phyloP scores from a whole-genome alignment of 164 flowering plant genomes.

The Sedum album region DNA sequence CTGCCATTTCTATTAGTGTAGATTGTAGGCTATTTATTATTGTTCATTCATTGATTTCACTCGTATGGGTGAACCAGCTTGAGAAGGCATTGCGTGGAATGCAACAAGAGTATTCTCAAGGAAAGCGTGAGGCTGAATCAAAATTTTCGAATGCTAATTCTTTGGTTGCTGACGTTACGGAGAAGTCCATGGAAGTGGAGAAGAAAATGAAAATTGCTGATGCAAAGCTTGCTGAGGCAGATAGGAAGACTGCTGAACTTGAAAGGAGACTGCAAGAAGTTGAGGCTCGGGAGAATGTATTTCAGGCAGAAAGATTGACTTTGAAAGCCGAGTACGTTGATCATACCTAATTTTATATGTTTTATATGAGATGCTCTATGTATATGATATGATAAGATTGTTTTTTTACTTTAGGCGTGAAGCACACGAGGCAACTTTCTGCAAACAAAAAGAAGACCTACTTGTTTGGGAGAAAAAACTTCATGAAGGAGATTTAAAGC shows the following conservation, averaged over 20 bases:
- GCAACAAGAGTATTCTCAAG: conserved; percentile 44
- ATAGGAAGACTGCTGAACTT: conserved; percentile 52
- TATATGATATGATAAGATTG: background rate
- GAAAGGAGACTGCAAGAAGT: conserved; percentile 68
- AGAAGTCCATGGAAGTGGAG: conserved; percentile 57
- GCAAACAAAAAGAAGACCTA: conserved; percentile 62
- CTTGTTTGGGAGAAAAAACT: conserved; percentile 75
- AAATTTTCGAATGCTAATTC: conserved; percentile 58
- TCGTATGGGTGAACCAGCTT: conserved; percentile 38
- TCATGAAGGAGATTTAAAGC: conserved; percentile 57
- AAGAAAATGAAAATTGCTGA: conserved; percentile 62
- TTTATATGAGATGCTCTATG: background rate
- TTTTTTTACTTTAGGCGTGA: conserved; percentile 43
- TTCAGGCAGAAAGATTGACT: conserved; percentile 52
- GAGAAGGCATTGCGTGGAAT: conserved; percentile 68
- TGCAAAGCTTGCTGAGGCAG: conserved; percentile 80
- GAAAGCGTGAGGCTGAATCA: conserved; percentile 40
- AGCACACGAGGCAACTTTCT: conserved; percentile 43
- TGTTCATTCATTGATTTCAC: background rate
- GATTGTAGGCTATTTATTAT: background rate
- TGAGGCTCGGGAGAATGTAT: conserved; percentile 62
- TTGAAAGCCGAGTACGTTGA: conserved; percentile 57
- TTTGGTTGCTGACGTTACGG: conserved; percentile 40
- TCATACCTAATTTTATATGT: background rate
- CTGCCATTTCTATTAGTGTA: no score